Evolutionary conservation across 176 grass and related monocot species (phyloP).

Genomic region (Oryza coarctata): DNA sequence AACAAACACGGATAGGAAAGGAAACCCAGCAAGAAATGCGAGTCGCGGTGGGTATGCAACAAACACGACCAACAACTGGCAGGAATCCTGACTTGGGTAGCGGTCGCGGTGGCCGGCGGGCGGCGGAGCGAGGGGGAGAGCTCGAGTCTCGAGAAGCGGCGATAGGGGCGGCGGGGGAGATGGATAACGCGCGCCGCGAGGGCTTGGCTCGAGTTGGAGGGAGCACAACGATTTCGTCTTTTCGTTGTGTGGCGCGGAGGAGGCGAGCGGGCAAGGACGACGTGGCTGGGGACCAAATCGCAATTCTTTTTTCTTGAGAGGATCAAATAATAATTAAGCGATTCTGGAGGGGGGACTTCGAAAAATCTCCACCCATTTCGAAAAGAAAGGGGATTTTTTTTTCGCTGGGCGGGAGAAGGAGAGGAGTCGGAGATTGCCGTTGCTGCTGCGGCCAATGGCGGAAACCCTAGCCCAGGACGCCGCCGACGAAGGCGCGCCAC

Average conservation of each 20-base stretch:
- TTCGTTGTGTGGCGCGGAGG: not conserved
- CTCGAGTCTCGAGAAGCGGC: no score
- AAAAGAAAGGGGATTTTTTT: not conserved
- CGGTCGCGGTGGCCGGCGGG: not conserved
- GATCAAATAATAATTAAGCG: no score
- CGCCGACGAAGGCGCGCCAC: constrained; percentile 17
- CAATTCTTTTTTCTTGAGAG: no score
- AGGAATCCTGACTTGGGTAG: not conserved
- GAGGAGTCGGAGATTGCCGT: not conserved
- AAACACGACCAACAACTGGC: not conserved
- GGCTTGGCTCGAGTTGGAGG: not conserved
- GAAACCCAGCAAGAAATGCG: not conserved
- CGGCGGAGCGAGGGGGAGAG: no score
- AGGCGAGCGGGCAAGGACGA: not conserved
- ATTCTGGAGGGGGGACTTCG: not conserved
- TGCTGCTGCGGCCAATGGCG: constrained; percentile 39
- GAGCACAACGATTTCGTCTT: not conserved
- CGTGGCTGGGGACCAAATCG: not conserved
- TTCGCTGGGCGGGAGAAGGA: not conserved
- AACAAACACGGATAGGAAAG: not conserved
- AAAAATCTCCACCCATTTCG: not conserved
- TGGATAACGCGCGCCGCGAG: not conserved
- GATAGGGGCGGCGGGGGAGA: not conserved
- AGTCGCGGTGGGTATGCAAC: no score
- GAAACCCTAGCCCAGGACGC: constrained; percentile 37